These are phyloP conservation scores for Pseudocercospora vitis DNA, from an alignment of 2,329 filamentous ascomycete species.

Conservation along the genomic window DNA sequence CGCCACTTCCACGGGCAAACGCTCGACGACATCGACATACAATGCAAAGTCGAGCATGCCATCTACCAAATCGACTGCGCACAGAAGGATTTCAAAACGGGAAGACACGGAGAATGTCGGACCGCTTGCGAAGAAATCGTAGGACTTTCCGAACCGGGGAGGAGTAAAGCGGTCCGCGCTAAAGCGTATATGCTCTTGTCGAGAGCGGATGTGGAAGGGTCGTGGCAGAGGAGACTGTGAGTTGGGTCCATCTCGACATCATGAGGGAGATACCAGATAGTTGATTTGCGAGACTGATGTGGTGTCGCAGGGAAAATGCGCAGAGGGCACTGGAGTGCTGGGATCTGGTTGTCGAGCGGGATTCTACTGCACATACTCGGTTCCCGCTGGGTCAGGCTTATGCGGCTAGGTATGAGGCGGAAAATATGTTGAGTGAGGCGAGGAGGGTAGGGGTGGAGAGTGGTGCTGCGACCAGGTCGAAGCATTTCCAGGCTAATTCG, in stretches of 20 bases:
- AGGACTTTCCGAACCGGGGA: neutral
- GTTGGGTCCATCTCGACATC: no score
- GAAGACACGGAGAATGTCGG: neutral
- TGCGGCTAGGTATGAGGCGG: neutral
- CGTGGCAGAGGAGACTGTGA: neutral
- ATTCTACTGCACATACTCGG: neutral
- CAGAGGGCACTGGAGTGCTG: constrained; percentile 5
- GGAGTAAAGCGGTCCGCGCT: constrained; percentile 7
- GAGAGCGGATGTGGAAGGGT: neutral
- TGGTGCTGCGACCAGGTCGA: neutral
- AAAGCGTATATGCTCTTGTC: constrained; percentile 12
- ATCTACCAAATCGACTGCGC: neutral
- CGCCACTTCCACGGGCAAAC: neutral
- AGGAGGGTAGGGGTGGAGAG: neutral
- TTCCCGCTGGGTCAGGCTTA: constrained; percentile 8
- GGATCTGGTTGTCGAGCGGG: constrained; percentile 5
- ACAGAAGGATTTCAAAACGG: neutral
- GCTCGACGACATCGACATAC: neutral
- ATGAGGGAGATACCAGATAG: no score
- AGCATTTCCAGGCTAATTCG: neutral
- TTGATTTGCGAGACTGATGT: neutral
- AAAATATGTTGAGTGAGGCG: neutral
- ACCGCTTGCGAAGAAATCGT: neutral
- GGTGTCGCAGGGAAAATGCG: neutral
- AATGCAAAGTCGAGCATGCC: neutral